Percentiles rank a stretch among this genome's conserved stretches.
Evolutionary conservation across 805 yeast genomes (phyloP).

Genomic region (Wickerhamiella alocasiicola): DNA sequence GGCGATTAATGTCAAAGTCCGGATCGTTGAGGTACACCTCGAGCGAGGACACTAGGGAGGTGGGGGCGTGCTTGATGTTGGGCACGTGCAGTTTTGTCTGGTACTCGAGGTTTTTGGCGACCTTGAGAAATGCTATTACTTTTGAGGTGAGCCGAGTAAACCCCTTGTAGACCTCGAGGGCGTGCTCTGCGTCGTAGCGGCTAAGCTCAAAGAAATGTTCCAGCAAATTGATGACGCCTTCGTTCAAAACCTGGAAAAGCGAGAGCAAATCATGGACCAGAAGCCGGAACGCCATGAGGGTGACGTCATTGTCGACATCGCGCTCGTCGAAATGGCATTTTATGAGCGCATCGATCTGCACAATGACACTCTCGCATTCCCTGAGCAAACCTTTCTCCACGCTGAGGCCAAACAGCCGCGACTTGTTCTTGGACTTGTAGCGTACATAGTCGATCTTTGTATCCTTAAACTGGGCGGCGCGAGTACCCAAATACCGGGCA

Average conservation of each 20-base stretch:
- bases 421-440: slow-evolving; percentile 38
- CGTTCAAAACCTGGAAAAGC: slow-evolving; percentile 80
- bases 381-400: slow-evolving; percentile 72
- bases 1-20: slow-evolving; percentile 64
- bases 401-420: slow-evolving; percentile 49
- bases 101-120: slow-evolving; percentile 78
- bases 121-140: slow-evolving; percentile 76
- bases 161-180: slow-evolving; percentile 67
- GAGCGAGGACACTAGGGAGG: slow-evolving; percentile 73
- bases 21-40: slow-evolving; percentile 85
- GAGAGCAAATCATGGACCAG: slow-evolving; percentile 82
- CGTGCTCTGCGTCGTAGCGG: slow-evolving; percentile 71
- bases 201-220: slow-evolving; percentile 95
- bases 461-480: slow-evolving; percentile 56
- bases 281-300: slow-evolving; percentile 73
- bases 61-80: slow-evolving; percentile 93
- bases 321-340: slow-evolving; percentile 63
- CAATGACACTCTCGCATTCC: slow-evolving; percentile 74
- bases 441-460: slow-evolving; percentile 68
- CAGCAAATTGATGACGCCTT: slow-evolving; percentile 85
- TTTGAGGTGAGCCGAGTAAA: slow-evolving; percentile 78
- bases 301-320: slow-evolving; percentile 74
- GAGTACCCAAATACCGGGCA: slow-evolving; percentile 52
- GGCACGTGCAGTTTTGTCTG: slow-evolving; percentile 87
- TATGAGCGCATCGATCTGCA: slow-evolving; percentile 63